Percentiles rank a stretch among this genome's conserved stretches.
These are phyloP conservation scores for Cryptococcus sp. DNA, from an alignment of 1,284 basidiomycete species.

Conservation along the genomic window DNA sequence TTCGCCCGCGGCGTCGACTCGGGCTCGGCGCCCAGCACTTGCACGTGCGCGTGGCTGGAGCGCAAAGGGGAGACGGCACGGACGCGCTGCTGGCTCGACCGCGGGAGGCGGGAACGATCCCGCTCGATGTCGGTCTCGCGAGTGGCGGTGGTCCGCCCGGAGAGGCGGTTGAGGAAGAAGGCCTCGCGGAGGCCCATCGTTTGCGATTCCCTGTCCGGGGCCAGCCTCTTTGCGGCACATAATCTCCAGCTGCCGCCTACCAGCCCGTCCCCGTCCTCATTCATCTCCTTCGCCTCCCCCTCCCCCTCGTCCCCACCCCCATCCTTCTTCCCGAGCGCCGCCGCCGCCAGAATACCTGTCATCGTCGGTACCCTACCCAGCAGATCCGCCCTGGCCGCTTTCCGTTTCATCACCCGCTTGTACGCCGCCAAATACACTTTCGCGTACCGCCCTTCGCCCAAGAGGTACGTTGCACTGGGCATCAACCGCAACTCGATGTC, in stretches of 20 bases:
- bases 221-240: constrained; percentile 52
- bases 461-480: constrained; percentile 37
- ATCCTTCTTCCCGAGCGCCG: neutral
- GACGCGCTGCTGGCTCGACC: neutral
- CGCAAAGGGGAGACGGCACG: constrained; percentile 19
- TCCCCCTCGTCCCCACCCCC: constrained; percentile 4
- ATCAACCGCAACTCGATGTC: constrained; percentile 40
- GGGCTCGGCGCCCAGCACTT: neutral
- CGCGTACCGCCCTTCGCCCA: constrained; percentile 53
- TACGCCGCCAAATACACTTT: constrained; percentile 51
- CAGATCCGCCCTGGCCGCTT: constrained; percentile 7
- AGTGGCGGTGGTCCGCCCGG: neutral
- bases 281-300: constrained; percentile 8
- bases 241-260: constrained; percentile 42
- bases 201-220: constrained; percentile 51
- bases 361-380: constrained; percentile 1
- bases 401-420: constrained; percentile 17
- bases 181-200: constrained; percentile 52
- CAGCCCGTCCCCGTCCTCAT: constrained; percentile 17
- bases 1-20: neutral
- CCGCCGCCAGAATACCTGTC: neutral
- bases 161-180: constrained; percentile 51
- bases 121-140: too few relatives aligned
- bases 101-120: neutral
- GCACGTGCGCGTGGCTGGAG: constrained; percentile 1